Percentiles rank a stretch among this genome's conserved stretches.
Evolutionary conservation across 1,139 yeast genomes (phyloP).

Genomic region (Geotrichum cucujoidarum): DNA sequence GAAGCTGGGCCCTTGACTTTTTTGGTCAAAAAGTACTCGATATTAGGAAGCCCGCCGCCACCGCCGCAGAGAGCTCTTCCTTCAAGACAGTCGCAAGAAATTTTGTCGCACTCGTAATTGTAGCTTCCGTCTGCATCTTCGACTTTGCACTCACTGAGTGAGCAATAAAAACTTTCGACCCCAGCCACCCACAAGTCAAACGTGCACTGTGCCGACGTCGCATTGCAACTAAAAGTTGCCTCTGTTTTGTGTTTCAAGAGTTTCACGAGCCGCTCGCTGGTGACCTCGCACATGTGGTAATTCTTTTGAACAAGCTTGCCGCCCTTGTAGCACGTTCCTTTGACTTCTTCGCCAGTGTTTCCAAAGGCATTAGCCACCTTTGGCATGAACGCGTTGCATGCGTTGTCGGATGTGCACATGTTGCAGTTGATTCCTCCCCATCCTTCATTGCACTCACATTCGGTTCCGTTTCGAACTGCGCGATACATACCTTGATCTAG

Average conservation of each 20-base stretch:
- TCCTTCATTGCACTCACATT: conserved; percentile 73
- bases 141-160: conserved; percentile 63
- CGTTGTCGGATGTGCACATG: conserved; percentile 59
- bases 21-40: conserved; percentile 84
- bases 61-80: conserved; percentile 93
- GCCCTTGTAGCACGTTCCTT: conserved; percentile 85
- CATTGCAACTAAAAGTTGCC: conserved; percentile 85
- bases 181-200: conserved; percentile 96
- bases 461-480: conserved; percentile 50
- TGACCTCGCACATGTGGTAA: conserved; percentile 92
- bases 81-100: conserved; percentile 81
- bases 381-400: conserved; percentile 86
- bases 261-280: conserved; percentile 73
- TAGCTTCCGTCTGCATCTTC: conserved; percentile 52
- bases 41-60: conserved; percentile 78
- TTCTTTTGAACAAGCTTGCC: conserved; percentile 77
- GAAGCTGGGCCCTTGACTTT: conserved; percentile 92
- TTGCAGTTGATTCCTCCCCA: conserved; percentile 96
- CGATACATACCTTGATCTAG: conserved; percentile 61
- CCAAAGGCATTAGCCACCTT: conserved; percentile 34
- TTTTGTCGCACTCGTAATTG: conserved; percentile 69
- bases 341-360: conserved; percentile 44
- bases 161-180: conserved; percentile 85
- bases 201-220: conserved; percentile 56
- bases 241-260: conserved; percentile 82